Percentiles rank a stretch among this genome's conserved stretches.
Conservation (phyloP, 179 eudicot species). For the Spergularia azorica region DNA sequence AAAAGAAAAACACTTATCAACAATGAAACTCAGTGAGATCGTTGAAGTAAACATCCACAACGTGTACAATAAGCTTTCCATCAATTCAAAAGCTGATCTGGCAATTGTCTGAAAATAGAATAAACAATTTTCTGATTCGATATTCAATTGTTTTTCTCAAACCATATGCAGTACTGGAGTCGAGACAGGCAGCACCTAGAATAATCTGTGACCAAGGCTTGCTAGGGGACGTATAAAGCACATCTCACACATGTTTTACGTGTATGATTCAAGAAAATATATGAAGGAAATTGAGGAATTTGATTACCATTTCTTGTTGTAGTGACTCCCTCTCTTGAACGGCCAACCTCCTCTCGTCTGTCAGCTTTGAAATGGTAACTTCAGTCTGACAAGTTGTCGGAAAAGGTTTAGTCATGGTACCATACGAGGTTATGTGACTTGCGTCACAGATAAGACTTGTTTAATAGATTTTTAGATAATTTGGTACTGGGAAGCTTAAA, state of each 20-base stretch:
- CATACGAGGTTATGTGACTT: background rate
- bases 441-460: background rate
- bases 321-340: slow-evolving; percentile 52
- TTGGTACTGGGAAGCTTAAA: background rate
- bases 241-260: background rate
- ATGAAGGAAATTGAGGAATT: background rate
- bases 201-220: background rate
- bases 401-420: slow-evolving; percentile 2
- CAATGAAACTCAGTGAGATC: background rate
- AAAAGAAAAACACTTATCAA: background rate
- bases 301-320: slow-evolving; percentile 61
- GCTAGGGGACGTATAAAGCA: background rate
- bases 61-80: background rate
- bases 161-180: background rate
- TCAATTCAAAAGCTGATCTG: background rate
- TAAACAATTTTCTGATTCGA: background rate
- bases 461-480: background rate
- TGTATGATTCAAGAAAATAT: slow-evolving; percentile 3
- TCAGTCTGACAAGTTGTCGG: slow-evolving; percentile 49
- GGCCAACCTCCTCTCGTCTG: slow-evolving; percentile 52
- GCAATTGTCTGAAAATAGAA: background rate
- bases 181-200: background rate
- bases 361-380: slow-evolving; percentile 46
- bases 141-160: background rate
- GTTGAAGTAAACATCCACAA: too few relatives aligned